These are phyloP conservation scores for Monosporascus sp. DNA, from an alignment of 2,329 filamentous ascomycete species.

Conservation along the genomic window DNA sequence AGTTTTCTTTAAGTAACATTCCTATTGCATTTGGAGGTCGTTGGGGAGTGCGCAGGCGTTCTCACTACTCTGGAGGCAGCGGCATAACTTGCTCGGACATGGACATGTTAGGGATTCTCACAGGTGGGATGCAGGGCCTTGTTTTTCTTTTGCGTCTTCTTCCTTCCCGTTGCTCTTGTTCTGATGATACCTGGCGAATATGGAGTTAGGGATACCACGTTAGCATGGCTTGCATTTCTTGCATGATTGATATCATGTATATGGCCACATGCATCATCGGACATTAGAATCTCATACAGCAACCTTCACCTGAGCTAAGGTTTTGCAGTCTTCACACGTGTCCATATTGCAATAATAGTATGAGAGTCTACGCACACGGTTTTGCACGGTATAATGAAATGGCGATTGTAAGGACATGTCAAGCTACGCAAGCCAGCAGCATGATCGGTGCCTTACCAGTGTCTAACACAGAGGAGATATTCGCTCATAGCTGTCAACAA, in stretches of 20 bases:
- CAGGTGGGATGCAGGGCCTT: neutral
- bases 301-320: too few relatives aligned
- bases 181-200: conserved; percentile 12
- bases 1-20: conserved; percentile 3
- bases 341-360: too few relatives aligned
- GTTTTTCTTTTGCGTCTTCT: conserved; percentile 11
- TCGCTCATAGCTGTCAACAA: conserved; percentile 61
- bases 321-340: too few relatives aligned
- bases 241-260: conserved; percentile 26
- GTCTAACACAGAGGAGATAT: conserved; percentile 60
- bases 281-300: neutral
- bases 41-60: conserved; percentile 9
- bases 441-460: conserved; percentile 49
- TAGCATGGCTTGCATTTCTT: conserved; percentile 12
- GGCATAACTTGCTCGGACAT: neutral
- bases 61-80: neutral
- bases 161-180: conserved; percentile 13
- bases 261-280: conserved; percentile 5
- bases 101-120: conserved; percentile 2
- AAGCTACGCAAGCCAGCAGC: neutral
- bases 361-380: too few relatives aligned
- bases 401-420: too few relatives aligned
- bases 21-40: conserved; percentile 12
- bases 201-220: conserved; percentile 12
- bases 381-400: too few relatives aligned